Percentiles rank a stretch among this genome's conserved stretches.
Conservation (phyloP, 148 eudicot genomes). For the Rhododendron ferrugineum region DNA sequence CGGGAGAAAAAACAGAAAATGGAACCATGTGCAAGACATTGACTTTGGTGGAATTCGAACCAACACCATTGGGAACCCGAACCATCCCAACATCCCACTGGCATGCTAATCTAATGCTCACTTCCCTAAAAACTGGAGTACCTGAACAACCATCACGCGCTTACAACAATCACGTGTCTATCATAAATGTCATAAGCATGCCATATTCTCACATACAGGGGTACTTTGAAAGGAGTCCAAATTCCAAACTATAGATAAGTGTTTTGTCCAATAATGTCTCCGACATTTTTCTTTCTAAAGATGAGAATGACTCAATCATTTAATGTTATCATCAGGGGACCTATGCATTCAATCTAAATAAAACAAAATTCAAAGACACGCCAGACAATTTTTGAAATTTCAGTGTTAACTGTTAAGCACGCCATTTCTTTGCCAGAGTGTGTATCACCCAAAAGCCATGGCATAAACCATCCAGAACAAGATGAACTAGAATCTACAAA, state of each 20-base stretch:
- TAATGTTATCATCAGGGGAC: not conserved
- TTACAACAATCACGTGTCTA: not conserved
- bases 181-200: not conserved
- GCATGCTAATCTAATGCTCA: not conserved
- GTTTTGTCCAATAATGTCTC: not conserved
- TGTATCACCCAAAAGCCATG: not conserved
- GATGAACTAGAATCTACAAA: not conserved
- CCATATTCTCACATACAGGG: not conserved
- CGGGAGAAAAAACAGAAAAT: no score
- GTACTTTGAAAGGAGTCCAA: not conserved
- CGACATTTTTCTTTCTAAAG: not conserved
- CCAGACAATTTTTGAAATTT: not conserved
- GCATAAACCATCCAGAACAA: not conserved
- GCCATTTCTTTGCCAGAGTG: not conserved
- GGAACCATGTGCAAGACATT: no score
- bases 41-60: no score
- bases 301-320: not conserved
- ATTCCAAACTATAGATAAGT: not conserved
- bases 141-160: not conserved
- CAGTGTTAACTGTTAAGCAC: not conserved
- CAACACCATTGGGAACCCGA: no score
- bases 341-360: not conserved
- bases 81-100: no score
- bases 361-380: not conserved
- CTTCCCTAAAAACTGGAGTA: not conserved